These are phyloP conservation scores for Aspergillus sp. DNA, from an alignment of 2,329 filamentous ascomycete genomes.

Conservation along the genomic window DNA sequence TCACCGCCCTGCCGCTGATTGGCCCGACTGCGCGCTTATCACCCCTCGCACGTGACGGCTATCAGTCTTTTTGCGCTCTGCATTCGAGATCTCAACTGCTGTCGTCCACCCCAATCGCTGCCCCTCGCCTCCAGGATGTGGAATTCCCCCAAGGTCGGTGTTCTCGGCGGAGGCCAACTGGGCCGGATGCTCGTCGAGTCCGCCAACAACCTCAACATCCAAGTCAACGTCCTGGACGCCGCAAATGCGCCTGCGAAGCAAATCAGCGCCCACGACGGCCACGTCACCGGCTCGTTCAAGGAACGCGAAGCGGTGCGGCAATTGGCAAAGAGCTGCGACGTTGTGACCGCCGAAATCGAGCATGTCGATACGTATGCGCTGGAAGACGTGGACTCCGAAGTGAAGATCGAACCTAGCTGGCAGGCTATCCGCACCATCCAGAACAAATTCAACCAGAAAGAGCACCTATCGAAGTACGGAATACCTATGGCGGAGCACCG, in stretches of 20 bases:
- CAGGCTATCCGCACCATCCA: slow-evolving; percentile 80
- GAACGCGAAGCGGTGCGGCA: slow-evolving; percentile 67
- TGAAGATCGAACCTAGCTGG: slow-evolving; percentile 71
- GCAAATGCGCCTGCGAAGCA: slow-evolving; percentile 74
- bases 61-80: slow-evolving; percentile 3
- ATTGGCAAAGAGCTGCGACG: slow-evolving; percentile 66
- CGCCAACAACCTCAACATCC: slow-evolving; percentile 68
- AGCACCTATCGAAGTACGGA: slow-evolving; percentile 58
- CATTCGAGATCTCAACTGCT: neutral
- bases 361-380: slow-evolving; percentile 86
- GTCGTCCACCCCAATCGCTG: neutral
- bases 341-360: slow-evolving; percentile 90
- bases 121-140: slow-evolving; percentile 20
- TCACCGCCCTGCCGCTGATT: slow-evolving; percentile 9
- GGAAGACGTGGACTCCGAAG: slow-evolving; percentile 64
- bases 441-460: slow-evolving; percentile 87
- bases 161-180: slow-evolving; percentile 61
- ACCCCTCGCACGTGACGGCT: slow-evolving; percentile 12
- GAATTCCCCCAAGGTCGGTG: slow-evolving; percentile 39
- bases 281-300: slow-evolving; percentile 82
- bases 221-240: slow-evolving; percentile 69
- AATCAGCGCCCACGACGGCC: slow-evolving; percentile 62
- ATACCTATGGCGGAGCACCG: slow-evolving; percentile 66
- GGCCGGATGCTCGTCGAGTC: slow-evolving; percentile 90
- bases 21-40: slow-evolving; percentile 15